phyloP scores from a whole-genome alignment of 768 basidiomycete genomes.

The Gyrodon lividus region DNA sequence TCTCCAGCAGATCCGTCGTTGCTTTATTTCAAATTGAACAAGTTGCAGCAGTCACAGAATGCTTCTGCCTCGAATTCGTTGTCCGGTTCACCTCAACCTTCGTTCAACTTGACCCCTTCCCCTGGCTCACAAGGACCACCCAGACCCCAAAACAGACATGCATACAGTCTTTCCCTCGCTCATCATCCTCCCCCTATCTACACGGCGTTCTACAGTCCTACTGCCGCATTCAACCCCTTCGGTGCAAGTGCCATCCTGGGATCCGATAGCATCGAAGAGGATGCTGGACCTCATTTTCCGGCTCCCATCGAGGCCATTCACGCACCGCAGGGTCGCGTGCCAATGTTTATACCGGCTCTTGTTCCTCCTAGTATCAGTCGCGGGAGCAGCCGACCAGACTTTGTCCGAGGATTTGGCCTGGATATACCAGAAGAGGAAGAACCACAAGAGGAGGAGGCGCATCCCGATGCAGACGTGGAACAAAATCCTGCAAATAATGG shows the following conservation, averaged over 20 bases:
- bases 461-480: constrained; percentile 28
- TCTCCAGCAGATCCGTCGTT: constrained; percentile 88
- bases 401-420: constrained; percentile 75
- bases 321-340: constrained; percentile 58
- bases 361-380: constrained; percentile 42
- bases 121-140: constrained; percentile 39
- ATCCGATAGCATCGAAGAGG: constrained; percentile 44
- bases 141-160: constrained; percentile 57
- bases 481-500: constrained; percentile 41
- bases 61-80: constrained; percentile 52
- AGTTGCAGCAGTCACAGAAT: constrained; percentile 71
- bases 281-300: constrained; percentile 20
- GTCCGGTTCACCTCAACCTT: constrained; percentile 64
- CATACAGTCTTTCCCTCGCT: constrained; percentile 72
- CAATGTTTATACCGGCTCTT: constrained; percentile 44
- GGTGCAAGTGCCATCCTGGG: constrained; percentile 55
- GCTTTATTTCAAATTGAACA: constrained; percentile 79
- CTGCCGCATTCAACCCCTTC: constrained; percentile 61
- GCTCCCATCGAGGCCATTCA: constrained; percentile 37
- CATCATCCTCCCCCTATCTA: constrained; percentile 44
- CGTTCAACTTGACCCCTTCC: constrained; percentile 52
- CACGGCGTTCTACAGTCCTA: constrained; percentile 35
- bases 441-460: constrained; percentile 46
- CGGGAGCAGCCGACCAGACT: constrained; percentile 65
- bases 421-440: constrained; percentile 79